These are phyloP conservation scores for Ramaria sp. DNA, from an alignment of 768 basidiomycete species.

Conservation along the genomic window DNA sequence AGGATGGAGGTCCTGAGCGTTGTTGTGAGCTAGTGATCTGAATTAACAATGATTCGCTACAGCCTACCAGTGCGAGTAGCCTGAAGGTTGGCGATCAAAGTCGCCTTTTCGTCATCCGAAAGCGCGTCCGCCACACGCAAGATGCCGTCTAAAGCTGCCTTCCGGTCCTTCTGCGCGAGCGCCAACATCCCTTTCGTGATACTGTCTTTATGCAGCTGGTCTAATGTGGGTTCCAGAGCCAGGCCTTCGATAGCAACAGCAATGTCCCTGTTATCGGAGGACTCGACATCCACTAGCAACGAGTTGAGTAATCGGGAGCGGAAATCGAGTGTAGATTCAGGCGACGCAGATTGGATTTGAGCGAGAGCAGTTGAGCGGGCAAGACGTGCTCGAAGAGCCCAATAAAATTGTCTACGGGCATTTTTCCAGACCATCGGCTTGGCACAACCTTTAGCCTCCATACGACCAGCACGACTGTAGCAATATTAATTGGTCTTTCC, in stretches of 20 bases:
- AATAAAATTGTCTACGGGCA: slow-evolving; percentile 86
- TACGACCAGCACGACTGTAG: slow-evolving; percentile 78
- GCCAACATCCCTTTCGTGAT: slow-evolving; percentile 56
- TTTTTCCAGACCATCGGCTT: slow-evolving; percentile 80
- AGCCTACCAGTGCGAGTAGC: slow-evolving; percentile 1
- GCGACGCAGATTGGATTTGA: slow-evolving; percentile 58
- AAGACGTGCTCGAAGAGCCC: slow-evolving; percentile 79
- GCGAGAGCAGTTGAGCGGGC: slow-evolving; percentile 56
- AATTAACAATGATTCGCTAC: background rate
- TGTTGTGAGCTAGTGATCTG: background rate
- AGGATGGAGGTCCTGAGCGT: slow-evolving; percentile 8
- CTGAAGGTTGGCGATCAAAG: slow-evolving; percentile 52
- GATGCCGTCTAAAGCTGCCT: slow-evolving; percentile 66
- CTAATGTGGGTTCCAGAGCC: slow-evolving; percentile 50
- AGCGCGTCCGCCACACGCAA: slow-evolving; percentile 63
- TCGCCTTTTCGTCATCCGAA: slow-evolving; percentile 58
- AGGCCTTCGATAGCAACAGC: slow-evolving; percentile 62
- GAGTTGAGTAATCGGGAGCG: slow-evolving; percentile 53
- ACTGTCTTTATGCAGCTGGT: slow-evolving; percentile 59
- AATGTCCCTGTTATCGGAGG: slow-evolving; percentile 42
- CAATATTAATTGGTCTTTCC: background rate
- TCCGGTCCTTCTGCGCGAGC: slow-evolving; percentile 63
- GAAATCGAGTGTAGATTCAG: slow-evolving; percentile 57
- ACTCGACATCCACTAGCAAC: slow-evolving; percentile 39
- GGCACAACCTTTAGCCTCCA: slow-evolving; percentile 97